These are phyloP conservation scores for Chlamydomonas asymmetrica DNA, from an alignment of 139 green algal species.

Conservation along the genomic window DNA sequence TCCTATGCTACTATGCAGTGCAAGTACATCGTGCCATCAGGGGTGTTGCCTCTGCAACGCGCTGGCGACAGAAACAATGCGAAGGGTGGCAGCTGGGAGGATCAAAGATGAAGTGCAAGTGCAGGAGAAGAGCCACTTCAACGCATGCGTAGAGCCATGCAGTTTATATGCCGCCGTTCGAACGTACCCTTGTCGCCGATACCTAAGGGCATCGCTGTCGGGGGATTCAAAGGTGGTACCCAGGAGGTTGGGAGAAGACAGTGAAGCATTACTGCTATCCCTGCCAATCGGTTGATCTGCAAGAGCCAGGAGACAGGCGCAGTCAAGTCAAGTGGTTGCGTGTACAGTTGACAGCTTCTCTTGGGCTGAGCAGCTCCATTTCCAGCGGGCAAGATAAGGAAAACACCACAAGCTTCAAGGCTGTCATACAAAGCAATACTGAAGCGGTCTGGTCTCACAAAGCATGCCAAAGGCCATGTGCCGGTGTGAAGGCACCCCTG, in stretches of 20 bases:
- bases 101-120: too few species aligned
- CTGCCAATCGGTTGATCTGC: slow-evolving; percentile 87
- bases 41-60: too few species aligned
- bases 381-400: neutral
- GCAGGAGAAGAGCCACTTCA: too few species aligned
- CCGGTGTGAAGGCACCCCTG: neutral
- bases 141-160: too few species aligned
- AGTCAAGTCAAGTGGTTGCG: neutral
- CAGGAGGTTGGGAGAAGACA: slow-evolving; percentile 79
- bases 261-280: slow-evolving; percentile 79
- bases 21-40: too few species aligned
- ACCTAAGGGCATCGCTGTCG: slow-evolving; percentile 29
- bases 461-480: neutral
- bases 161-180: too few species aligned
- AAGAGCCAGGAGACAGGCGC: slow-evolving; percentile 8
- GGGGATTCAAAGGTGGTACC: slow-evolving; percentile 78
- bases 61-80: too few species aligned
- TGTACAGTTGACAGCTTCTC: neutral
- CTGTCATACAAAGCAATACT: neutral
- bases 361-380: neutral
- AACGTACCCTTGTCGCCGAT: too few species aligned
- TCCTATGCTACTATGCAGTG: too few species aligned
- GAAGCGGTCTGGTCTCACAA: neutral
- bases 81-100: too few species aligned
- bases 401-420: neutral